Percentiles rank a stretch among this genome's conserved stretches.
Evolutionary conservation across 768 basidiomycete genomes (phyloP).

Genomic region (Lactifluus echinatus): DNA sequence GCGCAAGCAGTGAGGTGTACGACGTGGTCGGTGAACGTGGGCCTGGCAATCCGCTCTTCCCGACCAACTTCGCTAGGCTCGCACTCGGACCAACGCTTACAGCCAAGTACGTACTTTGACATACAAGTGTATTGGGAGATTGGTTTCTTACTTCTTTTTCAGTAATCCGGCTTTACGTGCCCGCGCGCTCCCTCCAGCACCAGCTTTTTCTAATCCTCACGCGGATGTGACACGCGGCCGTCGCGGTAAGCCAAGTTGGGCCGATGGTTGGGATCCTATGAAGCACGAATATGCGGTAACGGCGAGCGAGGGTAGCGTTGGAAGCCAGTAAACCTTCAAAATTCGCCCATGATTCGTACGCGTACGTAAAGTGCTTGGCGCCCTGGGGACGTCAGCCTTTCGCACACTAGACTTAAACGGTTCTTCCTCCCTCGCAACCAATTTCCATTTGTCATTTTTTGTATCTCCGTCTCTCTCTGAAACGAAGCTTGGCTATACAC

Average conservation of each 20-base stretch:
- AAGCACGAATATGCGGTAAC: slow-evolving; percentile 40
- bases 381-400: no score
- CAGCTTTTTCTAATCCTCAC: slow-evolving; percentile 24
- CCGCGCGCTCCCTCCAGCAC: slow-evolving; percentile 24
- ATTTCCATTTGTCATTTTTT: no score
- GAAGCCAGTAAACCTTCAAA: neutral
- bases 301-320: slow-evolving; percentile 30
- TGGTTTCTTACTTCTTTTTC: neutral
- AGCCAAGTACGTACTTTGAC: slow-evolving; percentile 34
- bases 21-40: slow-evolving; percentile 52
- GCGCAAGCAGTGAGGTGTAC: slow-evolving; percentile 28
- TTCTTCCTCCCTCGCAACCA: no score
- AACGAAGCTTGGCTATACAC: no score
- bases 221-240: slow-evolving; percentile 18
- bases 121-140: neutral
- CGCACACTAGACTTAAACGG: no score
- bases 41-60: slow-evolving; percentile 74
- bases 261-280: slow-evolving; percentile 33
- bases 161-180: slow-evolving; percentile 26
- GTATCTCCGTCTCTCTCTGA: no score
- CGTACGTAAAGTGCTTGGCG: no score
- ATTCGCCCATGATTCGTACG: no score
- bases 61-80: slow-evolving; percentile 67
- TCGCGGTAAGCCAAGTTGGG: slow-evolving; percentile 30
- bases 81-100: slow-evolving; percentile 56